Conservation (phyloP, 805 yeast genomes). For the Candida vaughaniae region DNA sequence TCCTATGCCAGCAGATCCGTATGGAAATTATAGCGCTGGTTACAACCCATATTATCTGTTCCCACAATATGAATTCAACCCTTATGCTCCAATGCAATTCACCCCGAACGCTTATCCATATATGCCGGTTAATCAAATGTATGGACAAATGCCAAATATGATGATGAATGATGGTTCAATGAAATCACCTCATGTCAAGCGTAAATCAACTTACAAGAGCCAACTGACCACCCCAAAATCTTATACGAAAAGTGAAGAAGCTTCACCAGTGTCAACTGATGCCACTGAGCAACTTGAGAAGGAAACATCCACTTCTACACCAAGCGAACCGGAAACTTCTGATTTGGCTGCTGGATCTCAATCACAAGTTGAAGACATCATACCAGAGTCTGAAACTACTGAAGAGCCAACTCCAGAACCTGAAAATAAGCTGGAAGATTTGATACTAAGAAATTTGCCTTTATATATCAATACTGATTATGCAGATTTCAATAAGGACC, state of each 20-base stretch:
- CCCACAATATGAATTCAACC: constrained; percentile 6
- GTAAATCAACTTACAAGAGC: constrained; percentile 1
- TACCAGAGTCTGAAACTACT: no score
- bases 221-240: constrained; percentile 5
- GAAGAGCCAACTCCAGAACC: no score
- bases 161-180: no score
- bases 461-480: constrained; percentile 13
- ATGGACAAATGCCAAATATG: constrained; percentile 6
- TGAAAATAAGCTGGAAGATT: no score
- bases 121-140: constrained; percentile 8
- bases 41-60: constrained; percentile 6
- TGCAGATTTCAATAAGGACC: constrained; percentile 10
- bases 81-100: constrained; percentile 8
- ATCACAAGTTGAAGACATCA: no score
- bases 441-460: constrained; percentile 9
- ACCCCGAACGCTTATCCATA: constrained; percentile 3
- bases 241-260: constrained; percentile 2
- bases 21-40: constrained; percentile 2
- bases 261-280: constrained; percentile 6
- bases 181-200: no score
- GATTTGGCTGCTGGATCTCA: no score
- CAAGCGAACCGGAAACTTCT: no score
- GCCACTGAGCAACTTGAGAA: constrained; percentile 2
- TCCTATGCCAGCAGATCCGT: constrained; percentile 4
- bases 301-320: no score